Conservation (phyloP, 2,329 filamentous ascomycete genomes). For the Sclerotinia subarctica region DNA sequence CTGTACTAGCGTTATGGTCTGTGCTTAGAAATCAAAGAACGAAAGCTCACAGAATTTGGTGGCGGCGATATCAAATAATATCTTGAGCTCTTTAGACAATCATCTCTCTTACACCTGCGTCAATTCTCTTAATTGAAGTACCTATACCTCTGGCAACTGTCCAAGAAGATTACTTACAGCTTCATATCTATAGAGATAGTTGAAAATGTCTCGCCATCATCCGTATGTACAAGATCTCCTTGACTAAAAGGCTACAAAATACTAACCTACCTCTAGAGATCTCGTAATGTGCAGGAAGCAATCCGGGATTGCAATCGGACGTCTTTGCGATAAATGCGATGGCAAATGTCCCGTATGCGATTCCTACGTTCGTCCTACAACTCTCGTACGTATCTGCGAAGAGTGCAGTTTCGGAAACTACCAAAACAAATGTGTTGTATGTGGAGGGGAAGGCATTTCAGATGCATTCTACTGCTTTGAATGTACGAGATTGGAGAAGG, state of each 20-base stretch:
- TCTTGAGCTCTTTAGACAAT: background rate
- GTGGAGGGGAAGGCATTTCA: constrained; percentile 94
- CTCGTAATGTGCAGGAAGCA: constrained; percentile 99
- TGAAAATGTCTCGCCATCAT: constrained; percentile 46
- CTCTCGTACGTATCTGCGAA: constrained; percentile 96
- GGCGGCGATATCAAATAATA: constrained; percentile 17
- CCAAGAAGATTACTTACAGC: background rate
- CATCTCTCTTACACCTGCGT: background rate
- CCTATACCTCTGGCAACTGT: background rate
- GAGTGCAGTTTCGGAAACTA: constrained; percentile 99
- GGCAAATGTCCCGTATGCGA: constrained; percentile 99
- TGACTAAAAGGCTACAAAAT: constrained; percentile 14
- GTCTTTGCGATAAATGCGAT: constrained; percentile 99
- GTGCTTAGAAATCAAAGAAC: constrained; percentile 27
- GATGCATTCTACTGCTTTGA: constrained; percentile 99
- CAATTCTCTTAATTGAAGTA: background rate
- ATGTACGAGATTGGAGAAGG: constrained; percentile 94
- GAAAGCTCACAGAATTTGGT: constrained; percentile 21
- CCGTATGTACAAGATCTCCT: constrained; percentile 56
- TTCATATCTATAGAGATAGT: constrained; percentile 4
- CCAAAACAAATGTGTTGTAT: constrained; percentile 99
- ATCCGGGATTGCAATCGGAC: constrained; percentile 93
- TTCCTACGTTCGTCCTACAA: constrained; percentile 96
- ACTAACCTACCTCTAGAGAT: constrained; percentile 55
- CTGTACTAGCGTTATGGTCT: constrained; percentile 22